Evolutionary conservation across 108 stramenopile species (phyloP).

Genomic region (Epithemia pelagica): DNA sequence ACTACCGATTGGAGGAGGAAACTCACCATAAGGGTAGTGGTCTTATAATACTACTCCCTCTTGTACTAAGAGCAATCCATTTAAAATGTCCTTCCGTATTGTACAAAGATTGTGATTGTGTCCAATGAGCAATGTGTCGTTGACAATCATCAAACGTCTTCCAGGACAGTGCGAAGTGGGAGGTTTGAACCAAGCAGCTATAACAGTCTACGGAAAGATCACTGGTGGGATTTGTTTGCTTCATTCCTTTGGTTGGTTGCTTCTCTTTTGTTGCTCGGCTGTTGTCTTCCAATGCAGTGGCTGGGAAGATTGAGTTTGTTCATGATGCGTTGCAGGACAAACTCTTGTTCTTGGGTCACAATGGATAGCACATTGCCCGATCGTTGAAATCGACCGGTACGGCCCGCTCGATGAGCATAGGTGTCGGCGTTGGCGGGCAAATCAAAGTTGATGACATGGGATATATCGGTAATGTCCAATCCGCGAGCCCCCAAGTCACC

Average conservation of each 20-base stretch:
- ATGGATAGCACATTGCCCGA: constrained; percentile 70
- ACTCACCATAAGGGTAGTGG: too few relatives aligned
- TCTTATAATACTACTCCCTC: too few relatives aligned
- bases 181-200: too few relatives aligned
- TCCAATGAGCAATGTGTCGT: too few relatives aligned
- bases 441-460: constrained; percentile 86
- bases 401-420: constrained; percentile 87
- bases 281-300: constrained; percentile 43
- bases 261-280: too few relatives aligned
- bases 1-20: too few relatives aligned
- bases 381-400: constrained; percentile 74
- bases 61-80: too few relatives aligned
- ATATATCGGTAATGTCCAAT: constrained; percentile 66
- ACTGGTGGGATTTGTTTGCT: not conserved
- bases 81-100: too few relatives aligned
- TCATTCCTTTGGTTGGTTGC: not conserved
- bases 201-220: not conserved
- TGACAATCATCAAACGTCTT: too few relatives aligned
- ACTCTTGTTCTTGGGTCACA: constrained; percentile 72
- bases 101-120: too few relatives aligned
- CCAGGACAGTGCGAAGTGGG: too few relatives aligned
- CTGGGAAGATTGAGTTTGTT: constrained; percentile 50
- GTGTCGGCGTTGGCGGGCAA: constrained; percentile 71
- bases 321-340: constrained; percentile 63
- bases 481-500: constrained; percentile 83